Percentiles rank a stretch among this genome's conserved stretches.
Evolutionary conservation across 1,284 basidiomycete genomes (phyloP).

Genomic region (Cutaneotrichosporon spelunceum): DNA sequence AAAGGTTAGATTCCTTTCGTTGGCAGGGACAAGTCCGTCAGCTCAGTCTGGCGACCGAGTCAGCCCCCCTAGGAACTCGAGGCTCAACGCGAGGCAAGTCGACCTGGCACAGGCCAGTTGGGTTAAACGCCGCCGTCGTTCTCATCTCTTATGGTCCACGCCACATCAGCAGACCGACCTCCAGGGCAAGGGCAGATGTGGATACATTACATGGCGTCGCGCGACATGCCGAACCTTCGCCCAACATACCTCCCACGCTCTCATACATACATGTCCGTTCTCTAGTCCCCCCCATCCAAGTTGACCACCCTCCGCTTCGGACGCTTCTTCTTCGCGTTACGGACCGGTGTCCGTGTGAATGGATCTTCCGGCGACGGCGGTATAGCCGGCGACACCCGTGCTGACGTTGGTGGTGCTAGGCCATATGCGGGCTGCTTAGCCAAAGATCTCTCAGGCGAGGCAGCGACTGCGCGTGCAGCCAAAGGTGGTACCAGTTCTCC

Average conservation of each 20-base stretch:
- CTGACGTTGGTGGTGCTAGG: not conserved
- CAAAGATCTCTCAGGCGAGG: not conserved
- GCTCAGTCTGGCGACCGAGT: too few species aligned
- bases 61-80: too few species aligned
- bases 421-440: not conserved
- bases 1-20: too few species aligned
- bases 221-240: too few species aligned
- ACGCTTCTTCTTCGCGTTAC: conserved; percentile 9
- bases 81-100: too few species aligned
- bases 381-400: not conserved
- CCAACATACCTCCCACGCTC: not conserved
- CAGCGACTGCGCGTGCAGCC: not conserved
- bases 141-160: too few species aligned
- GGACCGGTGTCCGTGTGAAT: conserved; percentile 5
- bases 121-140: too few species aligned
- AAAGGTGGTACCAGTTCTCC: not conserved
- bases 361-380: not conserved
- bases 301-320: conserved; percentile 18
- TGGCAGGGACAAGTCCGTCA: too few species aligned
- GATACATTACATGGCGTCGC: too few species aligned
- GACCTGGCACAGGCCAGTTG: too few species aligned
- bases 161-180: too few species aligned
- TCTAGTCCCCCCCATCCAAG: conserved; percentile 15
- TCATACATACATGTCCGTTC: not conserved
- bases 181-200: too few species aligned